These are phyloP conservation scores for Coniella vitis DNA, from an alignment of 2,329 filamentous ascomycete genomes.

Conservation along the genomic window DNA sequence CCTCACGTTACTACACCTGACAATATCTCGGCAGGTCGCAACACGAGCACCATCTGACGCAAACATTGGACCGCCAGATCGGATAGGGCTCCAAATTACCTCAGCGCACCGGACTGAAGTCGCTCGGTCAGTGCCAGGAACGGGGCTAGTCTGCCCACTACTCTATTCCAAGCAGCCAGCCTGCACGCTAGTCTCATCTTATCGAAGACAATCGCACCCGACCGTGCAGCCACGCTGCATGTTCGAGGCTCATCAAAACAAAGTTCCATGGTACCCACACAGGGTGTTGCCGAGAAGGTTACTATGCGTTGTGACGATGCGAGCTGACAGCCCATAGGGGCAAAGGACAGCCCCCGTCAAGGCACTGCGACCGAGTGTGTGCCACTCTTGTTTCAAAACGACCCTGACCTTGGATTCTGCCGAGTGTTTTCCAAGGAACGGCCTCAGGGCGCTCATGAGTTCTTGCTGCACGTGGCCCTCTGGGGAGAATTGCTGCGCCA, in stretches of 20 bases:
- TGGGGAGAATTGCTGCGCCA: not conserved
- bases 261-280: not conserved
- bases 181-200: not conserved
- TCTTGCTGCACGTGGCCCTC: no score
- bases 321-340: no score
- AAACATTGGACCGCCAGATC: no score
- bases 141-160: not conserved
- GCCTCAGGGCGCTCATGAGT: no score
- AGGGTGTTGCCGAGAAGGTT: no score
- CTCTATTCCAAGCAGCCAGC: not conserved
- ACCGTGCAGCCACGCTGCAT: not conserved
- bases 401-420: not conserved
- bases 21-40: not conserved
- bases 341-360: no score
- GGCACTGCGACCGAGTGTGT: no score
- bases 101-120: not conserved
- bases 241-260: not conserved
- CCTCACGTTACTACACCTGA: not conserved
- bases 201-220: not conserved
- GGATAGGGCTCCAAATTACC: no score
- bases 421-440: no score
- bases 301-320: no score
- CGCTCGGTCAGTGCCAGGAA: not conserved
- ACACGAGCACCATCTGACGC: no score
- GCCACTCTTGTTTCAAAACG: no score